Evolutionary conservation across 805 yeast genomes (phyloP).

Genomic region (Saccharomycopsis oosterbeekiorum): DNA sequence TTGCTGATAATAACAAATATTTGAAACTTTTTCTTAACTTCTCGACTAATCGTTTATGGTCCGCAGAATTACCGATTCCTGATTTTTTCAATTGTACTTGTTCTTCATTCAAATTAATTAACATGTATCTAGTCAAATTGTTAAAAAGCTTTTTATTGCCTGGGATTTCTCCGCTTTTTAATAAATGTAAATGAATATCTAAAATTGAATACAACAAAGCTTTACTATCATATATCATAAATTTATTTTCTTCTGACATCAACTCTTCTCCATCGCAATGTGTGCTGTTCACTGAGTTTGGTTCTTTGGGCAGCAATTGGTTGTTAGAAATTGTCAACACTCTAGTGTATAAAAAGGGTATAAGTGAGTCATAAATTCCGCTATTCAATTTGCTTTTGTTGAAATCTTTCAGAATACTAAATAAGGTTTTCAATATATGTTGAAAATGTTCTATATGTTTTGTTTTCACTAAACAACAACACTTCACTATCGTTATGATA

Average conservation of each 20-base stretch:
- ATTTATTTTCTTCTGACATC: not conserved
- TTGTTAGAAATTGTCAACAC: not conserved
- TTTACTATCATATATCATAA: not conserved
- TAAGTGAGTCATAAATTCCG: conserved; percentile 3
- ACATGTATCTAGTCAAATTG: not conserved
- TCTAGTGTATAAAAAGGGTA: not conserved
- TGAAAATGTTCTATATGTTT: not conserved
- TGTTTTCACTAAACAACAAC: conserved; percentile 2
- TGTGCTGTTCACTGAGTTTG: not conserved
- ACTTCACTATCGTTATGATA: conserved; percentile 3
- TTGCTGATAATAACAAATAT: not conserved
- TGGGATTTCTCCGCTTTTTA: not conserved
- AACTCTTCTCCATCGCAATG: not conserved
- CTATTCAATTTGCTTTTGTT: not conserved
- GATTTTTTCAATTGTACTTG: not conserved
- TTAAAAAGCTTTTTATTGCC: not conserved
- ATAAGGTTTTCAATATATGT: not conserved
- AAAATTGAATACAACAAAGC: not conserved
- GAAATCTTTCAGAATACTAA: not conserved
- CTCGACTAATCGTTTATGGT: not conserved
- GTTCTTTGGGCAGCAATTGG: not conserved
- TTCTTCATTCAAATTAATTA: not conserved
- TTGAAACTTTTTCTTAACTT: conserved; percentile 2
- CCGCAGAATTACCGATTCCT: not conserved
- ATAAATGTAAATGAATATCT: conserved; percentile 4